Evolutionary conservation across 768 basidiomycete genomes (phyloP).

Genomic region (Russula olivacea): DNA sequence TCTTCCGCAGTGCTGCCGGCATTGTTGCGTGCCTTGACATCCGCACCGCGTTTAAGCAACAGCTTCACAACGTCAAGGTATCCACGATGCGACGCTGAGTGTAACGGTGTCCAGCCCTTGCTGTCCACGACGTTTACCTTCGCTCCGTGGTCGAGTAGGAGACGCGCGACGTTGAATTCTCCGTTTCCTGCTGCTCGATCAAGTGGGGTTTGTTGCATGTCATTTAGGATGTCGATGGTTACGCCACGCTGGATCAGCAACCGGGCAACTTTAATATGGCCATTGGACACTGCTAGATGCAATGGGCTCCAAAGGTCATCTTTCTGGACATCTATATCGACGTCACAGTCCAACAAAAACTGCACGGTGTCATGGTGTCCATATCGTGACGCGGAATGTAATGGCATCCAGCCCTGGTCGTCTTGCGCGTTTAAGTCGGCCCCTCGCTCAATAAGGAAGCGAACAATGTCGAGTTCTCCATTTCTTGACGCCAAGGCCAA

Average conservation of each 20-base stretch:
- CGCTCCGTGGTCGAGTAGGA: constrained; percentile 12
- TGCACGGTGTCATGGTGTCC: not conserved
- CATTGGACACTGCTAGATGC: not conserved
- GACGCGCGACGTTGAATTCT: not conserved
- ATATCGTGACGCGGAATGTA: not conserved
- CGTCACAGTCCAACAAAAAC: not conserved
- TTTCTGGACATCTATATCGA: not conserved
- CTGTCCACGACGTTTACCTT: not conserved
- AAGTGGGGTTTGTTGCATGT: not conserved
- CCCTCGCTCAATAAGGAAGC: constrained; percentile 1
- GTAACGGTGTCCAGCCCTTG: constrained; percentile 5
- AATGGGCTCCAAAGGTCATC: not conserved
- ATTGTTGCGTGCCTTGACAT: not conserved
- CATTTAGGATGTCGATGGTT: not conserved
- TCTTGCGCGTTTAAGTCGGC: not conserved
- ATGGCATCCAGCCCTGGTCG: not conserved
- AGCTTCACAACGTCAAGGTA: not conserved
- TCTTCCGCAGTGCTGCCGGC: not conserved
- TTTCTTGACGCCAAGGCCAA: not conserved
- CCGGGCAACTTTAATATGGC: not conserved
- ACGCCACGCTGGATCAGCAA: not conserved
- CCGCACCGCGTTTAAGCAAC: not conserved
- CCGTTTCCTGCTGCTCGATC: constrained; percentile 2
- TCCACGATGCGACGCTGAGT: not conserved
- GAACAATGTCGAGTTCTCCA: not conserved